Evolutionary conservation across 805 yeast genomes (phyloP).

Genomic region (Candida oleophila): DNA sequence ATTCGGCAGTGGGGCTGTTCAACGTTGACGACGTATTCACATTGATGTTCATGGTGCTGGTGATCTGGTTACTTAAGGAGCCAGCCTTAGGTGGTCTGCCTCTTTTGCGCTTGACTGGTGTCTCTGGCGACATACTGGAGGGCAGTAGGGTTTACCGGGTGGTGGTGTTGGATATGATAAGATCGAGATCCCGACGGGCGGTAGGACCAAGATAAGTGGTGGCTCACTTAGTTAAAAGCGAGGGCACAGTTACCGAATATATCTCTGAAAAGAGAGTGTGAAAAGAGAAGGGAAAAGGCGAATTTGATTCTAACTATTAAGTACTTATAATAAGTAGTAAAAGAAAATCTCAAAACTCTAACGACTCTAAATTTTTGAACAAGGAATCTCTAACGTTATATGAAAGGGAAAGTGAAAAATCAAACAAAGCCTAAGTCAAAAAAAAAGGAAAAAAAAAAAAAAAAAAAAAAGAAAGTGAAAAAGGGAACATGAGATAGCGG

Average conservation of each 20-base stretch:
- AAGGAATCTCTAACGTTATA: neutral
- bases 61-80: conserved; percentile 35
- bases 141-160: neutral
- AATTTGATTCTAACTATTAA: neutral
- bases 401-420: neutral
- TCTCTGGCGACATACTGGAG: conserved; percentile 3
- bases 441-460: neutral
- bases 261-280: neutral
- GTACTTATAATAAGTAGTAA: too few species aligned
- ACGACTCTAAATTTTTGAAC: neutral
- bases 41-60: conserved; percentile 40
- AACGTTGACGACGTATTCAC: conserved; percentile 37
- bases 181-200: neutral
- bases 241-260: neutral
- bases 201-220: neutral
- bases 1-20: conserved; percentile 39
- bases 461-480: neutral
- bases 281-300: neutral
- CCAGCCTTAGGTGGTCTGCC: conserved; percentile 48
- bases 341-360: neutral
- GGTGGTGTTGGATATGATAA: neutral
- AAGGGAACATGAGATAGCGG: neutral
- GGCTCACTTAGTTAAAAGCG: neutral
- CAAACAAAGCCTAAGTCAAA: neutral
- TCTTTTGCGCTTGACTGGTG: conserved; percentile 37